These are phyloP conservation scores for Rhodotorula paludigena DNA, from an alignment of 768 basidiomycete species.

Conservation along the genomic window DNA sequence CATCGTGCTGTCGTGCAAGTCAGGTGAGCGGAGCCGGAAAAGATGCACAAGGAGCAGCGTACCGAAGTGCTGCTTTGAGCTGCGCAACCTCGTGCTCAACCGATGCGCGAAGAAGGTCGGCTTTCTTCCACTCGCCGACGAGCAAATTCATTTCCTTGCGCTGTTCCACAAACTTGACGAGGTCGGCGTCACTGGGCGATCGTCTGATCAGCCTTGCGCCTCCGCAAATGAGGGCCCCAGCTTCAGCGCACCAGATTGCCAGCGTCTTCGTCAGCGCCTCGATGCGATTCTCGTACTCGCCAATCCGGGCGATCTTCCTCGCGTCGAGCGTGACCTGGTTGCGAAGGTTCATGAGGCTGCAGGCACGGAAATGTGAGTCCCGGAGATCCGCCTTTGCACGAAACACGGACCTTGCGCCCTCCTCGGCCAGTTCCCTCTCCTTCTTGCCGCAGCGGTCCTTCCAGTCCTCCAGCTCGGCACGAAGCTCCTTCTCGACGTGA, in stretches of 20 bases:
- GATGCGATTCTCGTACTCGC: slow-evolving; percentile 82
- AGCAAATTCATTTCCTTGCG: slow-evolving; percentile 30
- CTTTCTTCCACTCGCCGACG: slow-evolving; percentile 31
- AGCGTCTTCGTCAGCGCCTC: slow-evolving; percentile 73
- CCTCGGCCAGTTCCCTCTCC: slow-evolving; percentile 44
- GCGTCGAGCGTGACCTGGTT: slow-evolving; percentile 71
- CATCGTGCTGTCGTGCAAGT: background rate
- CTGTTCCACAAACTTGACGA: slow-evolving; percentile 30
- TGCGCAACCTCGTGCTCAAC: slow-evolving; percentile 12
- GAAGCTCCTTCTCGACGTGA: slow-evolving; percentile 62
- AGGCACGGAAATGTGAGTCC: background rate
- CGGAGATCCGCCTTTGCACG: too few species aligned
- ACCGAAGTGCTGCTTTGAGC: slow-evolving; percentile 19
- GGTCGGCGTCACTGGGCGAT: slow-evolving; percentile 25
- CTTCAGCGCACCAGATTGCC: slow-evolving; percentile 69
- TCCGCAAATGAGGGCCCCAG: too few species aligned
- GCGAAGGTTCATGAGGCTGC: slow-evolving; percentile 63
- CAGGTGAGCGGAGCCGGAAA: rapidly evolving
- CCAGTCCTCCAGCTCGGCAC: slow-evolving; percentile 65
- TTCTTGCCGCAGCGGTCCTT: slow-evolving; percentile 53
- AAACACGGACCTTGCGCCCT: slow-evolving; percentile 46
- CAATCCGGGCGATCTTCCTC: slow-evolving; percentile 72
- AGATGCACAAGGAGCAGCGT: background rate
- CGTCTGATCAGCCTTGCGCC: background rate
- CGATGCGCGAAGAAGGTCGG: slow-evolving; percentile 25